A percentile compares a stretch with the other conserved stretches of the same genome.
Evolutionary conservation across 805 yeast genomes (phyloP).

Genomic region (Naumovozyma baii): DNA sequence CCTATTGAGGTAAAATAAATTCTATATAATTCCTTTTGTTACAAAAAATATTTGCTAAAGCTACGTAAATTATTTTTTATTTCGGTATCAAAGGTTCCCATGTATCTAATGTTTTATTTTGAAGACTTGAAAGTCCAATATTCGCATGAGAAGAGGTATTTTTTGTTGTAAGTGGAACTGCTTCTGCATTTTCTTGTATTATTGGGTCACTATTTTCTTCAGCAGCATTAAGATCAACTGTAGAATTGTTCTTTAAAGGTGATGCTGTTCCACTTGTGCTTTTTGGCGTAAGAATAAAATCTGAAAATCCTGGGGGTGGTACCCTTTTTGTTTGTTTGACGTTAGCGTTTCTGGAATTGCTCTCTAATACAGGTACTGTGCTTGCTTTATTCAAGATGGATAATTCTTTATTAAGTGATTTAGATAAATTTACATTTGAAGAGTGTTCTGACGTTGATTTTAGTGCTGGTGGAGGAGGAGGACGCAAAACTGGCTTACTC

Average conservation of each 20-base stretch:
- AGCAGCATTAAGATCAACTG: neutral
- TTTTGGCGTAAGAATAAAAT: conserved; percentile 29
- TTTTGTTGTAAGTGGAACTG: too few relatives aligned
- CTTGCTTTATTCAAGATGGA: neutral
- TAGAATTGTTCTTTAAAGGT: neutral
- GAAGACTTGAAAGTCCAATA: neutral
- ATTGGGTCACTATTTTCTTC: neutral
- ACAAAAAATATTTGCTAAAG: neutral
- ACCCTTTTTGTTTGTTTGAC: too few relatives aligned
- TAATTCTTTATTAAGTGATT: conserved; percentile 7
- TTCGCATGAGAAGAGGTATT: too few relatives aligned
- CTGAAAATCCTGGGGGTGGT: conserved; percentile 34
- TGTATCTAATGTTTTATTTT: conserved; percentile 6
- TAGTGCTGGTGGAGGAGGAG: conserved; percentile 17
- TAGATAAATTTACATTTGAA: conserved; percentile 11
- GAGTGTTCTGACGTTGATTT: conserved; percentile 3
- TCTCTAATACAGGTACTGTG: too few relatives aligned
- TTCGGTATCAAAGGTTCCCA: conserved; percentile 16
- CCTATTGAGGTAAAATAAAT: too few relatives aligned
- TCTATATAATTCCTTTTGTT: too few relatives aligned
- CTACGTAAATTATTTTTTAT: neutral
- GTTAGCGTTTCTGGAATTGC: too few relatives aligned
- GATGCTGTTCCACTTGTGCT: conserved; percentile 8
- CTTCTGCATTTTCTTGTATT: too few relatives aligned
- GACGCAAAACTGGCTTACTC: conserved; percentile 8